Conservation (phyloP, 306 rosid species). For the Quercus engelmannii region DNA sequence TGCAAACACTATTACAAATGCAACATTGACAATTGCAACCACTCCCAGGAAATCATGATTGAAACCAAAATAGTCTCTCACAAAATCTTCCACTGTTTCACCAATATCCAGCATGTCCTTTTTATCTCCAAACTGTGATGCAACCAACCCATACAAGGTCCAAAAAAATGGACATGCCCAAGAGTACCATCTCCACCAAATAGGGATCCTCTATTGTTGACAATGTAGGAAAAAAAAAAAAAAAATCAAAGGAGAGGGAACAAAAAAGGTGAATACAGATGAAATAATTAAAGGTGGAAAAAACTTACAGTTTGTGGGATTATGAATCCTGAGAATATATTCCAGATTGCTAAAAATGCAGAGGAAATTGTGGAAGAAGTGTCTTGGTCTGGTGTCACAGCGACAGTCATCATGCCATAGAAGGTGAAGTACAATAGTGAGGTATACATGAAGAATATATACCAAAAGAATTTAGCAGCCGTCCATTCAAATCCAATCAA, state of each 20-base stretch:
- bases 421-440: conserved; percentile 54
- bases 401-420: conserved; percentile 62
- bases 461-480: conserved; percentile 51
- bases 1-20: conserved; percentile 36
- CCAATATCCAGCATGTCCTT: conserved; percentile 11
- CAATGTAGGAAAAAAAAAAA: too few species aligned
- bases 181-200: conserved; percentile 34
- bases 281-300: neutral
- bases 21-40: conserved; percentile 29
- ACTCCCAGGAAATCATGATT: conserved; percentile 39
- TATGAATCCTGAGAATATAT: conserved; percentile 58
- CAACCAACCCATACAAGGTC: conserved; percentile 24
- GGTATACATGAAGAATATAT: conserved; percentile 51
- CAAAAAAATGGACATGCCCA: conserved; percentile 22
- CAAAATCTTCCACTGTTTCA: conserved; percentile 34
- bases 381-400: conserved; percentile 47
- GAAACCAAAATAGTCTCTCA: conserved; percentile 36
- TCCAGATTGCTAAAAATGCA: conserved; percentile 52
- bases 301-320: conserved; percentile 47
- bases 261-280: neutral
- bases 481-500: conserved; percentile 64
- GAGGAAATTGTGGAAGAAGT: conserved; percentile 44
- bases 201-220: conserved; percentile 16
- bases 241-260: neutral
- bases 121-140: conserved; percentile 38